Conservation (phyloP, 371 early-diverging fungal species). For the Blakeslea trispora region DNA sequence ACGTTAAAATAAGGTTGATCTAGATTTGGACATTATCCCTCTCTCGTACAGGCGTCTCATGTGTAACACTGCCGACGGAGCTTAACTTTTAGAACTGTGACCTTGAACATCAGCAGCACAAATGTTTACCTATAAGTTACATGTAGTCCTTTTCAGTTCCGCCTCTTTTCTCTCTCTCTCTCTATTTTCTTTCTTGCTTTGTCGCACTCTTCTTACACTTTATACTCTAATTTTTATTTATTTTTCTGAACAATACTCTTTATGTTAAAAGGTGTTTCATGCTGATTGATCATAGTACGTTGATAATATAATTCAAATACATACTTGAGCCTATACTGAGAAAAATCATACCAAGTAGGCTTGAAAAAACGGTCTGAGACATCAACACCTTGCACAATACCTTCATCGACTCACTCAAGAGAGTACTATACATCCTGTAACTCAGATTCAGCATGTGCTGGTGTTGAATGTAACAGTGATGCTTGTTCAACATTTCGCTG, state of each 20-base stretch:
- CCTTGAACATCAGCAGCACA: not conserved
- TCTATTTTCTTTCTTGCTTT: too few relatives aligned
- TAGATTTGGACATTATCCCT: too few relatives aligned
- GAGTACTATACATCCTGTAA: not conserved
- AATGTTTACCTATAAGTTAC: not conserved
- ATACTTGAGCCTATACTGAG: not conserved
- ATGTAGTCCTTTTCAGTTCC: not conserved
- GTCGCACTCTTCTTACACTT: too few relatives aligned
- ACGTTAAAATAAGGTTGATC: too few relatives aligned
- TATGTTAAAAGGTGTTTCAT: not conserved
- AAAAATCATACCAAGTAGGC: too few relatives aligned
- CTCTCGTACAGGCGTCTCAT: not conserved
- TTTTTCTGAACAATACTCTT: not conserved
- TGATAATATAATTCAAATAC: not conserved
- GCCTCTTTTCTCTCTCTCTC: not conserved
- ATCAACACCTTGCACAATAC: not conserved
- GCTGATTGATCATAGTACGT: not conserved
- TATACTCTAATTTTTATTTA: not conserved
- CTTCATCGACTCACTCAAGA: not conserved
- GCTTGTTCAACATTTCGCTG: not conserved
- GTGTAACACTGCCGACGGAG: not conserved
- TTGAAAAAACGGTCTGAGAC: too few relatives aligned
- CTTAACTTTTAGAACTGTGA: not conserved
- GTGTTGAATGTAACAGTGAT: not conserved
- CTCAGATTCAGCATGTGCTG: not conserved